Conservation (phyloP, 768 basidiomycete species). For the Xerocomus potaroensis region DNA sequence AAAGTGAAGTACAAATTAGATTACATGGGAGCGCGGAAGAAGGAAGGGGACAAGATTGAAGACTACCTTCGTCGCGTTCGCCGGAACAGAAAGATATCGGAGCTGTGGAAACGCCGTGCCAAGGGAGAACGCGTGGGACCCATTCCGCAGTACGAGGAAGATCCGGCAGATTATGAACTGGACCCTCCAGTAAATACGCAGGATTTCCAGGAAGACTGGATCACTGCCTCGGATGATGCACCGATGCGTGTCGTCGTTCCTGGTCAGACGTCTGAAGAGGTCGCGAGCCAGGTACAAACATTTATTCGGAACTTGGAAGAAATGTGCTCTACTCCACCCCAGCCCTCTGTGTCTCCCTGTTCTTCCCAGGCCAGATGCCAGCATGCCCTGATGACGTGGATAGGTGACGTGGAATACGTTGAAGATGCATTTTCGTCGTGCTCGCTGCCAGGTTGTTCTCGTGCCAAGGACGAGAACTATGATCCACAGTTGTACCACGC, state of each 20-base stretch:
- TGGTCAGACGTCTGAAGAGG: constrained; percentile 27
- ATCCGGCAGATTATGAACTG: constrained; percentile 30
- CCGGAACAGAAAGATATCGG: constrained; percentile 27
- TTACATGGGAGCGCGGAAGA: constrained; percentile 34
- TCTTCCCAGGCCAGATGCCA: constrained; percentile 1
- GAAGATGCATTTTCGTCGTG: background rate
- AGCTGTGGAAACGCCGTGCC: constrained; percentile 25
- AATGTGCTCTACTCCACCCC: constrained; percentile 3
- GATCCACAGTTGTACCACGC: background rate
- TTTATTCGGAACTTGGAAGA: constrained; percentile 20
- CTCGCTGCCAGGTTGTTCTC: background rate
- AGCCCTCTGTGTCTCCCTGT: background rate
- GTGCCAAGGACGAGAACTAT: constrained; percentile 15
- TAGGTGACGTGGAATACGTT: constrained; percentile 1
- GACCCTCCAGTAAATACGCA: constrained; percentile 32
- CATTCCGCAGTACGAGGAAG: constrained; percentile 28
- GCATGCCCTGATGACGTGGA: background rate
- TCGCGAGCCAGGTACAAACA: constrained; percentile 18
- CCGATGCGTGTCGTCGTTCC: constrained; percentile 37
- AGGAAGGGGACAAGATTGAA: constrained; percentile 33
- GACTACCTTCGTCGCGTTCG: constrained; percentile 27
- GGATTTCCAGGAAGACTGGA: constrained; percentile 35
- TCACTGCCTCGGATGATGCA: constrained; percentile 28
- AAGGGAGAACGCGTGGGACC: constrained; percentile 28
- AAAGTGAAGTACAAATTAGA: constrained; percentile 55